Evolutionary conservation across 176 grass and related monocot genomes (phyloP).

Genomic region (Cymbopogon citratus): DNA sequence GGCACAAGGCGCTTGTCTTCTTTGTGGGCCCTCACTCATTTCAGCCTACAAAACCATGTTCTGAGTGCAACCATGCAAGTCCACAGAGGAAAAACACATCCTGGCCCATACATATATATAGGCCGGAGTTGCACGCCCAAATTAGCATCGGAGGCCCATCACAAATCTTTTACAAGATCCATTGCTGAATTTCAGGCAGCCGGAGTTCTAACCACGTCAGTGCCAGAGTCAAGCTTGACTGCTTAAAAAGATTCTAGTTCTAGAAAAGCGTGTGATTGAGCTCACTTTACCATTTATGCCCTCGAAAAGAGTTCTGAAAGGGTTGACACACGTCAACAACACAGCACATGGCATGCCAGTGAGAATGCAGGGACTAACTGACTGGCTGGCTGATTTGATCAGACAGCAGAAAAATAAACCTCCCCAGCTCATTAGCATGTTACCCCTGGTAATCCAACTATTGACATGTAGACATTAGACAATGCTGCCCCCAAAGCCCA

Average conservation of each 20-base stretch:
- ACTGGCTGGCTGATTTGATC: neutral
- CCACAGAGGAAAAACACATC: neutral
- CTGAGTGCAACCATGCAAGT: neutral
- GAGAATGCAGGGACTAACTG: constrained; percentile 29
- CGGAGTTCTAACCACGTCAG: neutral
- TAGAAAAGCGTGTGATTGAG: neutral
- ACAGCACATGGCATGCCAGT: constrained; percentile 22
- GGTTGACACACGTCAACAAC: neutral
- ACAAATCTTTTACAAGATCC: neutral
- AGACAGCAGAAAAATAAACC: constrained; percentile 8
- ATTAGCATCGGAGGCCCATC: neutral
- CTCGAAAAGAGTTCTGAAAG: neutral
- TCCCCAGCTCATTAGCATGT: constrained; percentile 12
- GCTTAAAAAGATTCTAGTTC: neutral
- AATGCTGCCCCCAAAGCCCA: neutral
- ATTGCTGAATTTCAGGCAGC: neutral
- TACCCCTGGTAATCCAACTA: neutral
- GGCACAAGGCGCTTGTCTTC: no score
- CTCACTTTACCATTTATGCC: neutral
- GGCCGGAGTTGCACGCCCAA: neutral
- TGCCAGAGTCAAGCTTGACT: neutral
- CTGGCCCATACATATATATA: neutral
- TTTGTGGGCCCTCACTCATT: neutral
- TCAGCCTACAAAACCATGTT: neutral
- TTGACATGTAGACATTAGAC: neutral